Base-by-base conservation (phyloP, 2,329 filamentous ascomycete species). In the Canariomyces notabilis region DNA sequence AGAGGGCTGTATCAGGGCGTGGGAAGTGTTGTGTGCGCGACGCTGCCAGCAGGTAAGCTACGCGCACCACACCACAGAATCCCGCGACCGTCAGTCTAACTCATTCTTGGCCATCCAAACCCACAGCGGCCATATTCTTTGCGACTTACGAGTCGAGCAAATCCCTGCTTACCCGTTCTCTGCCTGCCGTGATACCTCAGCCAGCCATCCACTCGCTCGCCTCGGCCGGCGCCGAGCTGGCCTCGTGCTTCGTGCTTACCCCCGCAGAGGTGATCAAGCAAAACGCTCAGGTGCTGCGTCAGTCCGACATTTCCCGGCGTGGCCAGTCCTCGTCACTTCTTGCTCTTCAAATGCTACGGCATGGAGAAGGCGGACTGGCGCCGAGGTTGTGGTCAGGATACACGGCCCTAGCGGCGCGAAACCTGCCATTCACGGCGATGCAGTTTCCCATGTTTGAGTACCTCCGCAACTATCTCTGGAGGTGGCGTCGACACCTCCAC, bases 221-320 rank as follows among this genome's bases (percentile, higher is more conserved):
- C 11, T 94, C 88, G 1, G 83, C 82, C 2, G 68, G 80, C 14
- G 90, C 85, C 1, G 90, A 96, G 66, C 77, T 89, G 56, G 86
- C 89, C 3, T 90, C 88, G 5, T 95, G 90, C 61, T 74, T 89
- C 16, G 87, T 95, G 50, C 77, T 95, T 29, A 91, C 89, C 0
- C 90, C 89, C 0, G 88, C 89, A 12, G 89, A 95, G 64, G 87
- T 95, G 6, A 79, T 95, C 53, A 95, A 96, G 69, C 89, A 95
- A 63, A 95, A 95, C 65, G 89, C 90, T 0, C 89, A 95, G 65
- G 89, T 95, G 77, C 72, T 93, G 23, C 59, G 51, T 14, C 53
- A 31, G 46, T 58, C 59, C 52, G 18, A 55, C 49, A 14, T 42
- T 26, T 23, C 38, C 7, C 38, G 43, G 19, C 70, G 67, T 4